A percentile compares a stretch with the other conserved stretches of the same genome.
Evolutionary conservation across 106 monocot species (phyloP).

Genomic region (Dendrobium officinale): DNA sequence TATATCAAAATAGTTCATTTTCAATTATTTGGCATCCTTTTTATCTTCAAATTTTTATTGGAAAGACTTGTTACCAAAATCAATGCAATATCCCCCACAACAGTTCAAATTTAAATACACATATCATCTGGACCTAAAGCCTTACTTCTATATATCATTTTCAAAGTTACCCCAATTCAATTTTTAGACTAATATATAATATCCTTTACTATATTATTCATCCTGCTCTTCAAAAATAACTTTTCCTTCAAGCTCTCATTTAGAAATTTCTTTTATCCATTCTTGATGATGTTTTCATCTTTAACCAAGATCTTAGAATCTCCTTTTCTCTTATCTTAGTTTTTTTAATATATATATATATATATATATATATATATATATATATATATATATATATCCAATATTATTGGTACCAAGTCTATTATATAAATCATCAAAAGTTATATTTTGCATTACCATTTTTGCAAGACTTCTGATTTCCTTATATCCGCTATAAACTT

Average conservation of each 20-base stretch:
- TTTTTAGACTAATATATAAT: background rate
- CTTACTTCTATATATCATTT: background rate
- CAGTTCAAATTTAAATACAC: background rate
- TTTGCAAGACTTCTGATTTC: background rate
- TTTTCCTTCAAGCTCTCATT: too few relatives aligned
- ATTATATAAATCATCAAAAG: too few relatives aligned
- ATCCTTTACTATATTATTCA: too few relatives aligned
- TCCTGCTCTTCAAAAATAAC: too few relatives aligned
- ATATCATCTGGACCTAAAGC: background rate
- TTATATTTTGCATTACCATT: background rate
- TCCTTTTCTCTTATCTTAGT: too few relatives aligned
- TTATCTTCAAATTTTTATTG: background rate
- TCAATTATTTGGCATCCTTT: background rate
- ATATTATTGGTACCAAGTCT: too few relatives aligned
- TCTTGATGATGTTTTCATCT: too few relatives aligned
- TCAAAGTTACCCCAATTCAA: background rate
- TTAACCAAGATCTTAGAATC: too few relatives aligned
- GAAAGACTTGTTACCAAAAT: background rate
- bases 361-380: too few relatives aligned
- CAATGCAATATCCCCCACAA: background rate
- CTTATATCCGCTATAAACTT: background rate
- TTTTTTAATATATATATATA: too few relatives aligned
- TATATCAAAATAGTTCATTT: background rate
- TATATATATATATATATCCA: too few relatives aligned
- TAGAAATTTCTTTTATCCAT: too few relatives aligned